These are phyloP conservation scores for Tylopilus felleus DNA, from an alignment of 768 basidiomycete species.

Conservation along the genomic window DNA sequence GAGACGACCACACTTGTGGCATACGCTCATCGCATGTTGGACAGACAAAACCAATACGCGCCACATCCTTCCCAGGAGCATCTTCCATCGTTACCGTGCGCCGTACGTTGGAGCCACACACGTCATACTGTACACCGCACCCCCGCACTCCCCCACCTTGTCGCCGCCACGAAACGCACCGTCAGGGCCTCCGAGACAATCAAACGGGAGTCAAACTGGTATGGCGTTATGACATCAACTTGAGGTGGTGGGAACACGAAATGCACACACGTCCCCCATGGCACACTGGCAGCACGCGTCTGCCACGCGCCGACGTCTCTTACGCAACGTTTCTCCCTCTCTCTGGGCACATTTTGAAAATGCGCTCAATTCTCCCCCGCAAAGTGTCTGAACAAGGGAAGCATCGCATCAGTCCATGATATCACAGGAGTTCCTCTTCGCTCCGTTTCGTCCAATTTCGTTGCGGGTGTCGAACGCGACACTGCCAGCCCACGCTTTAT, in stretches of 20 bases:
- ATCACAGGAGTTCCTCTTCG: neutral
- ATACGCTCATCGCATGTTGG: slow-evolving; percentile 19
- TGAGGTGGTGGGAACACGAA: slow-evolving; percentile 10
- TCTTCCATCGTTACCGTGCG: slow-evolving; percentile 9
- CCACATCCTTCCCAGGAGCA: slow-evolving; percentile 1
- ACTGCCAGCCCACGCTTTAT: slow-evolving; percentile 9
- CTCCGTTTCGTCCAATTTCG: neutral
- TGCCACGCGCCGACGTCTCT: slow-evolving; percentile 15
- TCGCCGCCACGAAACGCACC: slow-evolving; percentile 10
- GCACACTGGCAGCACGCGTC: slow-evolving; percentile 30
- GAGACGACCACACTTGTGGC: neutral
- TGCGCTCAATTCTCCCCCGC: neutral
- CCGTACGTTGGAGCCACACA: slow-evolving; percentile 3
- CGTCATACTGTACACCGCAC: slow-evolving; percentile 14
- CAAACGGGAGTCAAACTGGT: slow-evolving; percentile 2
- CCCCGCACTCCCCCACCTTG: slow-evolving; percentile 22
- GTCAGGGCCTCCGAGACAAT: slow-evolving; percentile 15
- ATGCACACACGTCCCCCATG: slow-evolving; percentile 26
- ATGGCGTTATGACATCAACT: slow-evolving; percentile 21
- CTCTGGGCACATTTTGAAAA: neutral
- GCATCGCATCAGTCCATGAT: slow-evolving; percentile 1
- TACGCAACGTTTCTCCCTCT: slow-evolving; percentile 8
- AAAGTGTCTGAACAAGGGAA: slow-evolving; percentile 8
- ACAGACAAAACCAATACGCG: neutral
- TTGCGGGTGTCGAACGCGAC: neutral